Conservation (phyloP, 768 basidiomycete genomes). For the Mycena albidolilacea region DNA sequence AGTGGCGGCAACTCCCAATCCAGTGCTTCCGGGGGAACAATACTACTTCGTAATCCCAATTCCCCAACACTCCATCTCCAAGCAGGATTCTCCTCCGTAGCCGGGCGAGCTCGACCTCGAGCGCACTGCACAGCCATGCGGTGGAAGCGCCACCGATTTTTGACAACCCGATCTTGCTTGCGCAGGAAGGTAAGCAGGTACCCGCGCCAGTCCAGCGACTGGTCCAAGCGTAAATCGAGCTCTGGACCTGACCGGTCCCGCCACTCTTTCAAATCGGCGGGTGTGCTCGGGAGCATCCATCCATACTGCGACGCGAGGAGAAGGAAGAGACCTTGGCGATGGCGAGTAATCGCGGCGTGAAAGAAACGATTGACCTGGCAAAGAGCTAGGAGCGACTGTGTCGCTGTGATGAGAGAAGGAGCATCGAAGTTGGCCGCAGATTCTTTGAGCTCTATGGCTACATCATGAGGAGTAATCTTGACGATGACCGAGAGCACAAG, state of each 20-base stretch:
- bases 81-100: constrained; percentile 5
- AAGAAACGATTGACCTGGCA: constrained; percentile 31
- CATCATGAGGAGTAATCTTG: background rate
- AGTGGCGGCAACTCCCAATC: constrained; percentile 15
- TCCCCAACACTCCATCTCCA: constrained; percentile 31
- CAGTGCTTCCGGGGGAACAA: constrained; percentile 9
- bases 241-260: constrained; percentile 3
- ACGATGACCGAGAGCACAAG: constrained; percentile 22
- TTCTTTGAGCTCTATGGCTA: constrained; percentile 14
- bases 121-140: constrained; percentile 39
- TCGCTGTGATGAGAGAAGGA: constrained; percentile 28
- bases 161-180: constrained; percentile 35
- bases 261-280: constrained; percentile 34
- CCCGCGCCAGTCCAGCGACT: constrained; percentile 32
- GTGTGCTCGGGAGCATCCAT: constrained; percentile 37
- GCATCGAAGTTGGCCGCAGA: constrained; percentile 1
- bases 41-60: constrained; percentile 16
- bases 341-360: constrained; percentile 8
- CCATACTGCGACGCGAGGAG: constrained; percentile 34
- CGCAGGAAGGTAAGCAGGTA: constrained; percentile 36
- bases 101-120: constrained; percentile 12
- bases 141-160: constrained; percentile 38
- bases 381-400: constrained; percentile 31
- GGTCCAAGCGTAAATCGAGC: constrained; percentile 24
- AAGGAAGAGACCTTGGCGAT: constrained; percentile 35